Evolutionary conservation across 768 basidiomycete species (phyloP).

Genomic region (Tricholoma matsutake): DNA sequence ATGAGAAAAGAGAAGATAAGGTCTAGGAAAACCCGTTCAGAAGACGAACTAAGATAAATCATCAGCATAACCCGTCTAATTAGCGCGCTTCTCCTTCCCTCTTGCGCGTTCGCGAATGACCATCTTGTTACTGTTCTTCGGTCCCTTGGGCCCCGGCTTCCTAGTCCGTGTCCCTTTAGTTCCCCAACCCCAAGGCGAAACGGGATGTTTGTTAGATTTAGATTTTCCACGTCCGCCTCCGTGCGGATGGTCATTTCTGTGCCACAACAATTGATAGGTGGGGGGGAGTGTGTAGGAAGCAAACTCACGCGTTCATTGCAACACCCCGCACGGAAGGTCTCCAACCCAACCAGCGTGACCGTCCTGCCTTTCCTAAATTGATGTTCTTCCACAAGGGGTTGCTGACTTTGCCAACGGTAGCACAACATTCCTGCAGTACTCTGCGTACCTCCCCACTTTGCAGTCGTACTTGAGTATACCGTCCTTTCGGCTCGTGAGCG

Average conservation of each 20-base stretch:
- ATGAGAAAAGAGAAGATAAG: background rate
- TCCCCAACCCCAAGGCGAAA: slow-evolving; percentile 90
- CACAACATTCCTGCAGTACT: slow-evolving; percentile 75
- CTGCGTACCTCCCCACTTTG: slow-evolving; percentile 92
- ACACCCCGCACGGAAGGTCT: slow-evolving; percentile 89
- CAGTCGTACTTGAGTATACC: slow-evolving; percentile 80
- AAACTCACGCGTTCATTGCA: slow-evolving; percentile 89
- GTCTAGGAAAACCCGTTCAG: slow-evolving; percentile 1
- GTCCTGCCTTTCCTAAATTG: slow-evolving; percentile 87
- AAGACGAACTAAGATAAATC: slow-evolving; percentile 6
- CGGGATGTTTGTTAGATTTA: slow-evolving; percentile 93
- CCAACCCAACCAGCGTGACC: slow-evolving; percentile 82
- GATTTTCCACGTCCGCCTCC: slow-evolving; percentile 98
- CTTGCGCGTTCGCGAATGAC: slow-evolving; percentile 84
- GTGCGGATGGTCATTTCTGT: slow-evolving; percentile 86
- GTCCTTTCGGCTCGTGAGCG: slow-evolving; percentile 64
- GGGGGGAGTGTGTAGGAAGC: slow-evolving; percentile 2
- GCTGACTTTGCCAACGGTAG: slow-evolving; percentile 89
- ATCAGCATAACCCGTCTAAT: slow-evolving; percentile 25
- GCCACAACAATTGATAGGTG: slow-evolving; percentile 2
- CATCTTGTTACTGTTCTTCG: slow-evolving; percentile 81
- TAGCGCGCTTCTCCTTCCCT: slow-evolving; percentile 53
- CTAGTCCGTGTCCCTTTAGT: slow-evolving; percentile 92
- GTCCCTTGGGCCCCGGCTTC: slow-evolving; percentile 87
- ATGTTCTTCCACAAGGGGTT: slow-evolving; percentile 87